Conservation (phyloP, 345 rosid species). For the Aquilaria malaccensis region DNA sequence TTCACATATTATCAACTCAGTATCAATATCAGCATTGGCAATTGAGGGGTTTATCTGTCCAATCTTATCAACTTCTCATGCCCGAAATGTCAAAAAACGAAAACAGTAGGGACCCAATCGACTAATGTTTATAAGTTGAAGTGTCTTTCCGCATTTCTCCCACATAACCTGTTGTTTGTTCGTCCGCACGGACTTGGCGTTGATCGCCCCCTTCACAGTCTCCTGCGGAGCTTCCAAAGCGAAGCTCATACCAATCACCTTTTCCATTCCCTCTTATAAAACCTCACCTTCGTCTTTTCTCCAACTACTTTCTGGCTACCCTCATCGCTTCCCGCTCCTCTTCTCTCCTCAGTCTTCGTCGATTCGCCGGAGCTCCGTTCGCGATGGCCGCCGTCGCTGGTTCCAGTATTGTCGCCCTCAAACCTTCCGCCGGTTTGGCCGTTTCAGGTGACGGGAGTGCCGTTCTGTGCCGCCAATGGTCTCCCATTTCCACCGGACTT, state of each 20-base stretch:
- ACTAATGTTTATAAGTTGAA: too few species aligned
- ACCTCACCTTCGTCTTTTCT: not conserved
- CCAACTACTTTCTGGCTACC: constrained; percentile 34
- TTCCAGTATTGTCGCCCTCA: constrained; percentile 43
- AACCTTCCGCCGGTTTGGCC: constrained; percentile 28
- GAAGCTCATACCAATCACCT: not conserved
- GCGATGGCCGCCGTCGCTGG: constrained; percentile 57
- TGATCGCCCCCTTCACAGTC: constrained; percentile 20
- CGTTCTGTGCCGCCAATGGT: constrained; percentile 36
- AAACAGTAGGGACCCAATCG: too few species aligned
- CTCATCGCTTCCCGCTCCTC: constrained; percentile 14
- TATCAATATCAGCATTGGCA: too few species aligned
- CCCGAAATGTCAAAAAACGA: too few species aligned
- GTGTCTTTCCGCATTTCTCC: too few species aligned
- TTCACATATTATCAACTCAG: too few species aligned
- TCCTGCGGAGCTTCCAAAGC: constrained; percentile 37
- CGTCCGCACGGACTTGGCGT: constrained; percentile 17
- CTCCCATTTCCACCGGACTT: constrained; percentile 27
- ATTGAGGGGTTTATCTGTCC: too few species aligned
- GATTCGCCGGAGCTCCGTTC: constrained; percentile 21
- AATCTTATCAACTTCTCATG: too few species aligned
- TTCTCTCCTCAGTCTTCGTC: constrained; percentile 18
- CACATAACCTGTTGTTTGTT: not conserved
- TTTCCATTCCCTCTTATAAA: constrained; percentile 8
- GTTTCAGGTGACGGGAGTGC: constrained; percentile 26